Evolutionary conservation across 2,329 filamentous ascomycete genomes (phyloP).

Genomic region (Fusarium liriodendri): DNA sequence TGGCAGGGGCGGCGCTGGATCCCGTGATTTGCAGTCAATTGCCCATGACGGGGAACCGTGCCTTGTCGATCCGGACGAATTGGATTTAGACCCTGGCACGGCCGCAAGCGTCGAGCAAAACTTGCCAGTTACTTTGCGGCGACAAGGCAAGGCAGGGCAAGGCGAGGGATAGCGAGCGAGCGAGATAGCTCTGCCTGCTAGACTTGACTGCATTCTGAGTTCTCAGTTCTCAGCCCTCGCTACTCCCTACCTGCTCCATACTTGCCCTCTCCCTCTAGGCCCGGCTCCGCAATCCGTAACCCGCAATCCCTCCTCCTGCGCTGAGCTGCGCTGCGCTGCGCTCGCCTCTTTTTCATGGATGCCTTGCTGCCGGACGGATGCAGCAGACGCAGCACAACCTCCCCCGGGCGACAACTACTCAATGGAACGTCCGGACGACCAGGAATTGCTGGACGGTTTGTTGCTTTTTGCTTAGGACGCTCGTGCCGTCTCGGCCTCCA

Average conservation of each 20-base stretch:
- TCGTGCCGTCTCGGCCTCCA: not conserved
- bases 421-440: not conserved
- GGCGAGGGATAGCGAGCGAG: not conserved
- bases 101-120: conserved; percentile 29
- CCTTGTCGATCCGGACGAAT: conserved; percentile 43
- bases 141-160: not conserved
- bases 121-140: conserved; percentile 17
- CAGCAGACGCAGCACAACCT: not conserved
- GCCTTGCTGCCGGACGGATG: conserved; percentile 1
- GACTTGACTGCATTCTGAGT: conserved; percentile 8
- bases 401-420: not conserved
- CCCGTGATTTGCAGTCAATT: conserved; percentile 41
- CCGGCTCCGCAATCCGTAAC: conserved; percentile 8
- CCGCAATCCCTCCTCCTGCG: not conserved
- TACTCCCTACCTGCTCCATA: conserved; percentile 1
- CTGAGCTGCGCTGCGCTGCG: not conserved
- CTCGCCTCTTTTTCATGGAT: not conserved
- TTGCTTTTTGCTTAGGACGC: conserved; percentile 3
- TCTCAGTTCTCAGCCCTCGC: conserved; percentile 11
- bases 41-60: conserved; percentile 40
- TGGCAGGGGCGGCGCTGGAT: conserved; percentile 23
- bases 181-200: conserved; percentile 18
- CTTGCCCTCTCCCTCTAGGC: not conserved
- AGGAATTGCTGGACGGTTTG: not conserved
- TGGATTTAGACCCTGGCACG: conserved; percentile 35